Percentiles rank a stretch among this genome's conserved stretches.
These are phyloP conservation scores for Tagetes erecta DNA, from an alignment of 129 eudicot genomes.

Conservation along the genomic window DNA sequence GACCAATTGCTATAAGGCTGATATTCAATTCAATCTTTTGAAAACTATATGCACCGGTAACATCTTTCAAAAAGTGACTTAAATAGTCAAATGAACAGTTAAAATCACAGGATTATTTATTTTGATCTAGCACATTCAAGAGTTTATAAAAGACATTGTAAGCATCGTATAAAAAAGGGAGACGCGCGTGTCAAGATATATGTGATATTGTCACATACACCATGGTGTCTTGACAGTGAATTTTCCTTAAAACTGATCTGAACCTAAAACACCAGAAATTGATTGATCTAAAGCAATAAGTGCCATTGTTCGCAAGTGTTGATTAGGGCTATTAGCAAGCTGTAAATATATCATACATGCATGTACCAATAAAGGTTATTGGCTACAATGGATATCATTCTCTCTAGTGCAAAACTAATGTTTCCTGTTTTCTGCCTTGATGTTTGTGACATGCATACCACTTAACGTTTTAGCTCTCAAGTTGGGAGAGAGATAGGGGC, in stretches of 20 bases:
- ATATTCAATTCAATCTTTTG: conserved; percentile 91
- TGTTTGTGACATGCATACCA: conserved; percentile 51
- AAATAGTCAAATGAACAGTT: too few species aligned
- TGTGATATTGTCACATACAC: conserved; percentile 45
- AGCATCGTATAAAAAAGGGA: conserved; percentile 1
- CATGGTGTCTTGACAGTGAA: conserved; percentile 38
- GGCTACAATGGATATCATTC: conserved; percentile 81
- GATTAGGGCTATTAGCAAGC: conserved; percentile 87
- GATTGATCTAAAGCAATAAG: conserved; percentile 91
- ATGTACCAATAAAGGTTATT: conserved; percentile 68
- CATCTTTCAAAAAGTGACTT: conserved; percentile 50
- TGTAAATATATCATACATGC: conserved; percentile 35
- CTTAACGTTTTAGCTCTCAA: conserved; percentile 45
- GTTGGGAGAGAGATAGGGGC: too few species aligned
- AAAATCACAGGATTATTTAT: conserved; percentile 13
- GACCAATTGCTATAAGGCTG: conserved; percentile 94
- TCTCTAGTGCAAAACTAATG: conserved; percentile 86
- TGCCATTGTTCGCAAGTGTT: conserved; percentile 72
- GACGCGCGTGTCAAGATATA: neutral
- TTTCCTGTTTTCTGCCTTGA: conserved; percentile 88
- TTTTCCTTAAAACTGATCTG: conserved; percentile 66
- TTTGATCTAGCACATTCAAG: conserved; percentile 40
- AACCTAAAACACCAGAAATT: conserved; percentile 89
- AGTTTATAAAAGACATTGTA: neutral
- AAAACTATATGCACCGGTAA: conserved; percentile 92